These are phyloP conservation scores for Theileria orientalis DNA, from an alignment of 169 alveolate species.

Conservation along the genomic window DNA sequence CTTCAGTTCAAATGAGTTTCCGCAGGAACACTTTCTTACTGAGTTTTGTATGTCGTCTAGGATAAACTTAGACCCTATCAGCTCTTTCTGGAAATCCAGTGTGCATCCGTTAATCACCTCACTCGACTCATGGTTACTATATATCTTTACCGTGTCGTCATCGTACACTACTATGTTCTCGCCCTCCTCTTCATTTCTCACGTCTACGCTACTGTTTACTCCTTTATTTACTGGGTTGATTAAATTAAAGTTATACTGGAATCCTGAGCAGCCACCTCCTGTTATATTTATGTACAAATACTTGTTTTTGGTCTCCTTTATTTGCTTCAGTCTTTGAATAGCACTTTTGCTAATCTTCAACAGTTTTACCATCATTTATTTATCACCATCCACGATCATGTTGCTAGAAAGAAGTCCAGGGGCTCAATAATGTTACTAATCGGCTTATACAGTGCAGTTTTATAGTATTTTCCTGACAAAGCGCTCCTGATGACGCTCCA, in stretches of 20 bases:
- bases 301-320: constrained; percentile 48
- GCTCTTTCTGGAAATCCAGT: constrained; percentile 65
- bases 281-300: constrained; percentile 63
- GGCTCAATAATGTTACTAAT: not conserved
- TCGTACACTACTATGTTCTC: constrained; percentile 50
- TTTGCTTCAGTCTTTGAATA: constrained; percentile 49
- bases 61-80: constrained; percentile 70
- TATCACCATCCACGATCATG: not conserved
- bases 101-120: constrained; percentile 64
- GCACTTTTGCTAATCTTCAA: constrained; percentile 50
- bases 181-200: not conserved
- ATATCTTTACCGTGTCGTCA: constrained; percentile 55
- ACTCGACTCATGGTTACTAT: constrained; percentile 63
- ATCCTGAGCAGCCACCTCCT: constrained; percentile 81
- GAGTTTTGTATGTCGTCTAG: constrained; percentile 70
- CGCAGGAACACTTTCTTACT: constrained; percentile 75
- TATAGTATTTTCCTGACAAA: not conserved
- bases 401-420: constrained; percentile 52
- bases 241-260: constrained; percentile 69
- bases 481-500: not conserved
- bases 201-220: not conserved
- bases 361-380: constrained; percentile 13
- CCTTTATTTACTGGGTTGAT: constrained; percentile 45
- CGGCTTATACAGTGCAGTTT: not conserved
- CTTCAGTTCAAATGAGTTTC: constrained; percentile 72